Evolutionary conservation across 169 alveolate genomes (phyloP).

Genomic region (Eimeria maxima): DNA sequence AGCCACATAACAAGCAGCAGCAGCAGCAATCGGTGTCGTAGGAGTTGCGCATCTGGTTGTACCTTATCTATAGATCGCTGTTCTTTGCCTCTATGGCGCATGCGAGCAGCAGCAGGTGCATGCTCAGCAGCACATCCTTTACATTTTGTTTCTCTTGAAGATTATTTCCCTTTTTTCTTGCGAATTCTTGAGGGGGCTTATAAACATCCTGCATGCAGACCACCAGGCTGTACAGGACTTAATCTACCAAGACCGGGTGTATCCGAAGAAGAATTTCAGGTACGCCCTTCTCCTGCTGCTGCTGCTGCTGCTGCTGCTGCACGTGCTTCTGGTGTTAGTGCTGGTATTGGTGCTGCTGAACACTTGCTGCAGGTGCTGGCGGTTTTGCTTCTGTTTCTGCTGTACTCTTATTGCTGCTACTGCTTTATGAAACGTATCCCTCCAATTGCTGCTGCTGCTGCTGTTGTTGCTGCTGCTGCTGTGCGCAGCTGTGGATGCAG

Average conservation of each 20-base stretch:
- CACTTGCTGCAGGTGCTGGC: neutral
- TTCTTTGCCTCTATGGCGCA: neutral
- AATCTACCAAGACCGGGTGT: constrained; percentile 73
- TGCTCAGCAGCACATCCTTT: neutral
- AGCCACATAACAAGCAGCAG: too few relatives aligned
- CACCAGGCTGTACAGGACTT: constrained; percentile 79
- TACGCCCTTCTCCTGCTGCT: neutral
- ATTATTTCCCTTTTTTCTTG: constrained; percentile 19
- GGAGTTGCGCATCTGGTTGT: too few relatives aligned
- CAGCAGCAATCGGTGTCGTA: too few relatives aligned
- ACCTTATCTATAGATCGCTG: neutral
- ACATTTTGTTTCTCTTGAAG: constrained; percentile 1
- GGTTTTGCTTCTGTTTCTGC: neutral
- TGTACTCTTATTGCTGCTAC: neutral
- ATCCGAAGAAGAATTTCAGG: constrained; percentile 78
- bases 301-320: neutral
- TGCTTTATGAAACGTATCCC: neutral
- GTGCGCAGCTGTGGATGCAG: constrained; percentile 69
- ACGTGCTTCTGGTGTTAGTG: neutral
- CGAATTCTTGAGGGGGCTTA: constrained; percentile 73
- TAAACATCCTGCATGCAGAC: constrained; percentile 82
- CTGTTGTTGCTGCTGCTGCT: constrained; percentile 16
- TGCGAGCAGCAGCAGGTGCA: neutral
- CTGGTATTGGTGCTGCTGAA: neutral
- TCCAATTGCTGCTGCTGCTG: neutral